Evolutionary conservation across 1,139 yeast genomes (phyloP).

Genomic region (Yarrowia galli): DNA sequence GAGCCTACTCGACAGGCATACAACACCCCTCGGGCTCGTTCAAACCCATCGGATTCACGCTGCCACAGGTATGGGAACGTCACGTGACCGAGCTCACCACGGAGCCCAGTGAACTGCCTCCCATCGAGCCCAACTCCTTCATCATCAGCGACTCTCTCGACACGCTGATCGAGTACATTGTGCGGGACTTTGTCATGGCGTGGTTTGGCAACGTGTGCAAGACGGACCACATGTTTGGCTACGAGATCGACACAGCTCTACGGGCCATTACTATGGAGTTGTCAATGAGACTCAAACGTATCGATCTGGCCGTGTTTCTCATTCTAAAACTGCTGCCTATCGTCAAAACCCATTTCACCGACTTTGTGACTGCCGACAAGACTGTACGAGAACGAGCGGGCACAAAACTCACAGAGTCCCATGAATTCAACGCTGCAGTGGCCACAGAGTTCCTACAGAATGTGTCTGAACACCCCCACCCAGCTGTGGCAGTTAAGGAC

Average conservation of each 20-base stretch:
- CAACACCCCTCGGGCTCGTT: slow-evolving; percentile 28
- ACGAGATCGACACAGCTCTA: slow-evolving; percentile 60
- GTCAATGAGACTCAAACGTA: slow-evolving; percentile 53
- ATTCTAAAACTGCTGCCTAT: slow-evolving; percentile 69
- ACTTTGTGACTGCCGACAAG: slow-evolving; percentile 61
- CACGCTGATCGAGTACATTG: slow-evolving; percentile 59
- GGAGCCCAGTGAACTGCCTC: slow-evolving; percentile 18
- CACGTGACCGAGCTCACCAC: slow-evolving; percentile 34
- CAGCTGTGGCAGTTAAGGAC: slow-evolving; percentile 60
- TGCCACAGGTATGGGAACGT: slow-evolving; percentile 17
- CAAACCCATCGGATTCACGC: slow-evolving; percentile 15
- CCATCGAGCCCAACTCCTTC: slow-evolving; percentile 55
- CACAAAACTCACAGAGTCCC: slow-evolving; percentile 52
- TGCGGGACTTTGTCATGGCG: slow-evolving; percentile 65
- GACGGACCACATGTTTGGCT: slow-evolving; percentile 59
- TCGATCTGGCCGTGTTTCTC: slow-evolving; percentile 66
- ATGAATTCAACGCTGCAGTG: slow-evolving; percentile 62
- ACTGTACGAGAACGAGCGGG: slow-evolving; percentile 47
- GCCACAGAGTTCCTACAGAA: slow-evolving; percentile 60
- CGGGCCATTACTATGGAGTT: slow-evolving; percentile 56
- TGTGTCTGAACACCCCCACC: slow-evolving; percentile 63
- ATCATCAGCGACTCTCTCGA: slow-evolving; percentile 62
- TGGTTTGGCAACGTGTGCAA: slow-evolving; percentile 68
- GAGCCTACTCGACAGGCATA: slow-evolving; percentile 16
- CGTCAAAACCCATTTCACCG: slow-evolving; percentile 67